Base-by-base conservation (phyloP, 2,329 filamentous ascomycete genomes). In the Hypoxylon sp. region DNA sequence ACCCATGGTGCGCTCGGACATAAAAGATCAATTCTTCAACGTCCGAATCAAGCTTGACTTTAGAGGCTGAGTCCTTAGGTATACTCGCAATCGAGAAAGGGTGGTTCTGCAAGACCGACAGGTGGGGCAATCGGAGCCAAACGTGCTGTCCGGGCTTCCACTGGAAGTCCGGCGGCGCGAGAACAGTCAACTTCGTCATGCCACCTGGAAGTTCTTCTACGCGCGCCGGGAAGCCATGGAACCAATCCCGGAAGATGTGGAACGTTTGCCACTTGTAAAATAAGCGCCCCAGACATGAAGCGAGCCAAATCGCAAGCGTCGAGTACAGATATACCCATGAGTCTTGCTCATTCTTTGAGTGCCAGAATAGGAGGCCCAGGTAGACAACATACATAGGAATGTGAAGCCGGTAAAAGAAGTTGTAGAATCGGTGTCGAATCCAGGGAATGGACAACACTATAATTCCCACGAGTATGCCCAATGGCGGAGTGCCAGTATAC, bases 241-340 rank as follows among this genome's bases (percentile, higher is more conserved):
- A 70, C 68, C 68, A 70, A 6, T 66, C 59, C 1, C 62, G 62
- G 62, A 70, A 70, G 15, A 70, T 70, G 47, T 62, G 65, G 42
- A 70, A 70, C 2, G 68, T 70, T 46, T 70, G 68, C 68, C 68
- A 70, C 44, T 68, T 70, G 46, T 70, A 68, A 46, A 70, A 70
- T 15, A 70, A 39, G 19, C 68, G 65, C 13, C 51, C 58, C 21
- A 56, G 8, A 27, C 68, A 70, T 1, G 68, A 68, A 8, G 68
- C 68, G 7, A 68, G 55, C 68, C 68, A 70, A 19, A 68, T 63
- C 2, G 65, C 65, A 39, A 70, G 58, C 1, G 68, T 68, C 27
- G 68, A 39, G 19, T 55, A 70, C 10, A 70, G 29, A 21, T 70
- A 70, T 17, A 66, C 65, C 68, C 68, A 70, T 31, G 68, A 63